Evolutionary conservation across 129 eudicot genomes (phyloP).

Genomic region (Lactuca saligna): DNA sequence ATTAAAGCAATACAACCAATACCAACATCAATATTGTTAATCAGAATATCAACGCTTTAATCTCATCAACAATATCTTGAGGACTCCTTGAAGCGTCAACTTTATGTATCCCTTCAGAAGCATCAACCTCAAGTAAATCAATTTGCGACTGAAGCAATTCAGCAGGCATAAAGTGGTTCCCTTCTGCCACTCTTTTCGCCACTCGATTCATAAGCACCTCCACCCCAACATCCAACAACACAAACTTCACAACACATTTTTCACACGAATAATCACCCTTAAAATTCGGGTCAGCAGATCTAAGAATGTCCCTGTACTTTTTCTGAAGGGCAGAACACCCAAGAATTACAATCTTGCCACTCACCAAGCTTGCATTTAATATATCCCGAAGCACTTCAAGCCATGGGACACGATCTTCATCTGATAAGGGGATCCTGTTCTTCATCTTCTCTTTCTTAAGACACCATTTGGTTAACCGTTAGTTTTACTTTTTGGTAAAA

Average conservation of each 20-base stretch:
- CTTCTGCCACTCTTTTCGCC: conserved; percentile 62
- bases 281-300: conserved; percentile 68
- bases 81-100: conserved; percentile 75
- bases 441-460: conserved; percentile 68
- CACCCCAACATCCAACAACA: conserved; percentile 55
- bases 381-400: conserved; percentile 65
- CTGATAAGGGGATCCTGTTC: conserved; percentile 76
- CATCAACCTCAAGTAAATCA: conserved; percentile 73
- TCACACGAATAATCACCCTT: conserved; percentile 17
- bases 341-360: conserved; percentile 50
- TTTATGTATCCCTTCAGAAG: conserved; percentile 59
- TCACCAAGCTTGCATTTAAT: conserved; percentile 33
- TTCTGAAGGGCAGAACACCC: conserved; percentile 83
- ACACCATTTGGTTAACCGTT: background rate
- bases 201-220: conserved; percentile 67
- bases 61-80: conserved; percentile 40
- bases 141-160: conserved; percentile 75
- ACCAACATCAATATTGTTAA: conserved; percentile 2
- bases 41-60: conserved; percentile 31
- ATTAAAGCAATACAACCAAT: conserved; percentile 1
- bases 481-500: background rate
- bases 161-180: conserved; percentile 90
- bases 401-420: conserved; percentile 85
- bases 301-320: conserved; percentile 72
- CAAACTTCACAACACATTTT: conserved; percentile 58